A percentile compares a stretch with the other conserved stretches of the same genome.
Evolutionary conservation across 148 eudicot species (phyloP).

Genomic region (Amaranthus hypochondriacus): DNA sequence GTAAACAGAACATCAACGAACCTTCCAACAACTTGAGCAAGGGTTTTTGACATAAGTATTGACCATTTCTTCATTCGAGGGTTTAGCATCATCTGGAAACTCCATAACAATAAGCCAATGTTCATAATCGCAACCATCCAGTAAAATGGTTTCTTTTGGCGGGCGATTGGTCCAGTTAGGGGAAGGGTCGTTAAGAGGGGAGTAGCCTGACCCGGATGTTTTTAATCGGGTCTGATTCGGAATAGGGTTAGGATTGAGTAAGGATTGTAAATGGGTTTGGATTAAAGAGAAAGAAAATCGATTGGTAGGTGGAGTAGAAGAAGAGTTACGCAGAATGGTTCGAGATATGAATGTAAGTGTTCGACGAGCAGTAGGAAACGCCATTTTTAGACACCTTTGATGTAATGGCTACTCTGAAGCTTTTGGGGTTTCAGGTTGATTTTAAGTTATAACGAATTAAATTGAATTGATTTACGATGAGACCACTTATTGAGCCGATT

Average conservation of each 20-base stretch:
- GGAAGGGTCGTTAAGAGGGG: constrained; percentile 78
- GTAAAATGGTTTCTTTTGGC: constrained; percentile 70
- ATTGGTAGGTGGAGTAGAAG: constrained; percentile 20
- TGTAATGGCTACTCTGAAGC: too few species aligned
- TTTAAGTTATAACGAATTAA: too few species aligned
- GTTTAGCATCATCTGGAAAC: constrained; percentile 32
- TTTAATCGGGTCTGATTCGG: constrained; percentile 37
- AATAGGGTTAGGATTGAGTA: constrained; percentile 22
- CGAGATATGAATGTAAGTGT: constrained; percentile 44
- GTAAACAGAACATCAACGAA: background rate
- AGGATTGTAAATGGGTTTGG: constrained; percentile 11
- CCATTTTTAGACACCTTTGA: constrained; percentile 31
- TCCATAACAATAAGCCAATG: constrained; percentile 49
- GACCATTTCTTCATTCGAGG: constrained; percentile 46
- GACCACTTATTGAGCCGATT: too few species aligned
- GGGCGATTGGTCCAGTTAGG: constrained; percentile 95
- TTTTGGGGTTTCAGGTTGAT: too few species aligned
- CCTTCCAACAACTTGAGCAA: constrained; percentile 79
- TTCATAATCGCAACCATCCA: constrained; percentile 63
- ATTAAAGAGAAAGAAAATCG: constrained; percentile 36
- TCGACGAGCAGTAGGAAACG: constrained; percentile 53
- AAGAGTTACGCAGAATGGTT: constrained; percentile 19
- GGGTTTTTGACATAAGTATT: constrained; percentile 63
- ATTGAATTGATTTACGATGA: too few species aligned
- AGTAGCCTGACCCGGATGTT: constrained; percentile 63